Conservation (phyloP, 345 rosid species). For the Excoecaria agallocha region DNA sequence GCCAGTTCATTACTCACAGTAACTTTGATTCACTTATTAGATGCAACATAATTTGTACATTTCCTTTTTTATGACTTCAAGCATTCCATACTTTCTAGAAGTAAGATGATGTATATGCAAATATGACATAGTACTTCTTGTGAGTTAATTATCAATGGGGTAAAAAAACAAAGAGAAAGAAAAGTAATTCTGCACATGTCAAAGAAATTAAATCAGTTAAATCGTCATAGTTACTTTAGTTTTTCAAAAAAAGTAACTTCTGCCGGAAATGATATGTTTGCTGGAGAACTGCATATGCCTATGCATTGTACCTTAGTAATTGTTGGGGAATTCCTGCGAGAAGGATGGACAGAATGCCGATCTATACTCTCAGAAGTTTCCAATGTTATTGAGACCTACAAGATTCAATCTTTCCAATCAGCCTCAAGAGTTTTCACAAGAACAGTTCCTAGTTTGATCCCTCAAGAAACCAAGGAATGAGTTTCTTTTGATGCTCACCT, state of each 20-base stretch:
- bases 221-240: not conserved
- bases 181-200: not conserved
- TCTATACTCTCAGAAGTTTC: constrained; percentile 85
- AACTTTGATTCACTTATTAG: not conserved
- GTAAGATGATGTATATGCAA: not conserved
- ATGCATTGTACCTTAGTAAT: constrained; percentile 59
- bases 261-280: not conserved
- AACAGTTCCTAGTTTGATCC: not conserved
- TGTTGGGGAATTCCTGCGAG: constrained; percentile 80
- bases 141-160: not conserved
- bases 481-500: constrained; percentile 46
- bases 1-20: not conserved
- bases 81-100: not conserved
- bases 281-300: not conserved
- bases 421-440: constrained; percentile 2
- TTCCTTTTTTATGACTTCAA: not conserved
- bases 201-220: not conserved
- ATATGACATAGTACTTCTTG: not conserved
- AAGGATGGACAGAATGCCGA: constrained; percentile 68
- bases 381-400: constrained; percentile 71
- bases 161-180: too few relatives aligned
- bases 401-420: constrained; percentile 22
- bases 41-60: too few relatives aligned
- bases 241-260: not conserved
- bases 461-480: not conserved